Conservation (phyloP, 192 early-diverging fungal species). For the Powellomyces hirtus region DNA sequence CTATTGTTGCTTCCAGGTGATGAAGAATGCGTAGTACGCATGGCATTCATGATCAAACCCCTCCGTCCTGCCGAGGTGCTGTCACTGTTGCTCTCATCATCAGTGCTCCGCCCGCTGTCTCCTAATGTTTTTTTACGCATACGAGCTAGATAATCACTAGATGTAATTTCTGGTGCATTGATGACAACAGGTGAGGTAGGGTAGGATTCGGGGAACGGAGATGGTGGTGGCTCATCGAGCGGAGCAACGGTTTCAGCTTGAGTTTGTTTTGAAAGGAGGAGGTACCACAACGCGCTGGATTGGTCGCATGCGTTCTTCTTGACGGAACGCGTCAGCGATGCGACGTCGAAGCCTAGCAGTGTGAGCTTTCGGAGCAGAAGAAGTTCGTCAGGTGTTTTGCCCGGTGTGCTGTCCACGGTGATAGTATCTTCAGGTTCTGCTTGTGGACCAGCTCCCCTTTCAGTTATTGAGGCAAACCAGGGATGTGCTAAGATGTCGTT, state of each 20-base stretch:
- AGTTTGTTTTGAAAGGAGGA: conserved; percentile 49
- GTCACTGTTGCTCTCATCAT: background rate
- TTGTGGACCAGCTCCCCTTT: conserved; percentile 13
- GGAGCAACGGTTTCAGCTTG: background rate
- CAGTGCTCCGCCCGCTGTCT: background rate
- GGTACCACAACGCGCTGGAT: conserved; percentile 66
- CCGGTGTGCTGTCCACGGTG: no score
- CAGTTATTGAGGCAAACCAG: conserved; percentile 63
- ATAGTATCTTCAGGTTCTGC: no score
- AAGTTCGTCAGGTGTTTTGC: conserved; percentile 49
- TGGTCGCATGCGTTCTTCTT: conserved; percentile 58
- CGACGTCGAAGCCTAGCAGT: conserved; percentile 58
- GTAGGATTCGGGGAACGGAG: background rate
- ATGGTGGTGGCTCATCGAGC: background rate
- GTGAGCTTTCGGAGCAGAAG: conserved; percentile 44
- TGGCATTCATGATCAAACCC: background rate
- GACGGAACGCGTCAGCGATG: conserved; percentile 52
- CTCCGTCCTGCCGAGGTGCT: background rate
- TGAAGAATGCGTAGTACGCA: no score
- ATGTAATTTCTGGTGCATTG: background rate
- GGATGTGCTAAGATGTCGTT: conserved; percentile 65
- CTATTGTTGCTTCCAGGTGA: no score
- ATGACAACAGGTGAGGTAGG: background rate
- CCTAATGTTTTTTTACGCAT: background rate
- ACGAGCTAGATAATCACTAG: background rate